phyloP scores from a whole-genome alignment of 495 filamentous ascomycete species.

The Penicillium tannophilum region DNA sequence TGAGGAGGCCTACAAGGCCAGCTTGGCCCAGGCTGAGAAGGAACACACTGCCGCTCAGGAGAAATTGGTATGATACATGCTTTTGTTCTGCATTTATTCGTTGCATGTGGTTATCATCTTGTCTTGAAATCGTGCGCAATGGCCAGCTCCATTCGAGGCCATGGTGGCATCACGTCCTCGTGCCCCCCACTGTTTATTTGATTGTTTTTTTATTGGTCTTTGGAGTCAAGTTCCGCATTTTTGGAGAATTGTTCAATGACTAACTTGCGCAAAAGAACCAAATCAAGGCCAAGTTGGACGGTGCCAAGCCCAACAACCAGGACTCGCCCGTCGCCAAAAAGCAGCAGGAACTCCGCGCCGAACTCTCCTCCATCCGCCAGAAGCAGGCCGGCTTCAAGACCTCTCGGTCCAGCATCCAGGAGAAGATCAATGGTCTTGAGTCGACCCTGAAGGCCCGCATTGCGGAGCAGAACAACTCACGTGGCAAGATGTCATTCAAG shows the following conservation, averaged over 20 bases:
- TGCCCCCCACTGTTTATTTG: not conserved
- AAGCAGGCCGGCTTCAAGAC: conserved; percentile 85
- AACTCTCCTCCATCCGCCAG: conserved; percentile 70
- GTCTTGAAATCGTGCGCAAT: conserved; percentile 6
- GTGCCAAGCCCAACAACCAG: conserved; percentile 72
- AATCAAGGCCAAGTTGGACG: conserved; percentile 81
- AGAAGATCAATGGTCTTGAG: conserved; percentile 85
- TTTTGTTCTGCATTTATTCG: conserved; percentile 8
- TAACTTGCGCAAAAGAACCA: conserved; percentile 60
- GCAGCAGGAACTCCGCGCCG: conserved; percentile 76
- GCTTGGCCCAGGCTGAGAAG: conserved; percentile 77
- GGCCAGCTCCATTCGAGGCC: conserved; percentile 4
- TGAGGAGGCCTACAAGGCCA: conserved; percentile 59
- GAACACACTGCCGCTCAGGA: conserved; percentile 72
- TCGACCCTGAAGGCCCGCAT: conserved; percentile 78
- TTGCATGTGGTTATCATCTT: not conserved
- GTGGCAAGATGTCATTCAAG: conserved; percentile 77
- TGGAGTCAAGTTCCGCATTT: not conserved
- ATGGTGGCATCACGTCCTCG: conserved; percentile 7
- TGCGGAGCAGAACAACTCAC: conserved; percentile 80
- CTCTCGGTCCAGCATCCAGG: conserved; percentile 69
- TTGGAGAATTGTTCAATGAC: not conserved
- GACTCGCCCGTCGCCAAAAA: conserved; percentile 72
- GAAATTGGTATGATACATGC: conserved; percentile 67
- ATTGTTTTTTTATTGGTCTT: conserved; percentile 1